Percentiles rank a stretch among this genome's conserved stretches.
Conservation (phyloP, 768 basidiomycete species). For the Sistotremastrum suecicum region DNA sequence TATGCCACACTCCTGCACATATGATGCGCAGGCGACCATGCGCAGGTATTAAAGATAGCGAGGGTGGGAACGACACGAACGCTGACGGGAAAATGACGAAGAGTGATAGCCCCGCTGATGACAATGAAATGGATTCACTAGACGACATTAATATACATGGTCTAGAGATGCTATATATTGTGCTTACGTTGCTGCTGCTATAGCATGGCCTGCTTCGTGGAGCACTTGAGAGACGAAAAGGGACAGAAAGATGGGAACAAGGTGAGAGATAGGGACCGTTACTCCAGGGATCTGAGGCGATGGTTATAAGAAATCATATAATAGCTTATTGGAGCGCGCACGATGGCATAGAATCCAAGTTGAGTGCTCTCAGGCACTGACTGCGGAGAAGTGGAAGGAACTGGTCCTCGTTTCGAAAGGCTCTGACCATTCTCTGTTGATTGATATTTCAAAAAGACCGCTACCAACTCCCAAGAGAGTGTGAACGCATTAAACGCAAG, state of each 20-base stretch:
- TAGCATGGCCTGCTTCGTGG: slow-evolving; percentile 71
- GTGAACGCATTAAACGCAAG: too few relatives aligned
- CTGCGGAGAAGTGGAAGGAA: not conserved
- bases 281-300: slow-evolving; percentile 59
- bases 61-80: slow-evolving; percentile 47
- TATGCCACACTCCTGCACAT: slow-evolving; percentile 69
- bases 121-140: slow-evolving; percentile 53
- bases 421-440: too few relatives aligned
- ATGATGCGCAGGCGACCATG: slow-evolving; percentile 44
- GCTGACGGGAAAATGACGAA: slow-evolving; percentile 57
- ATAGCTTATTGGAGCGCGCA: not conserved
- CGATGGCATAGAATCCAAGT: slow-evolving; percentile 7
- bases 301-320: not conserved
- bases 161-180: not conserved
- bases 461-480: too few relatives aligned
- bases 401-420: too few relatives aligned
- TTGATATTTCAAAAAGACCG: too few relatives aligned
- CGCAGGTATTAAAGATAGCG: slow-evolving; percentile 23
- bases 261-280: slow-evolving; percentile 60
- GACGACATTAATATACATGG: not conserved
- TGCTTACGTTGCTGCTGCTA: slow-evolving; percentile 59
- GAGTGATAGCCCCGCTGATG: slow-evolving; percentile 46
- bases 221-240: slow-evolving; percentile 53
- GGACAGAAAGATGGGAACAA: slow-evolving; percentile 49
- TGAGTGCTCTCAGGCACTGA: slow-evolving; percentile 19